Conservation (phyloP, 108 stramenopile genomes). For the Nitzschia palea region DNA sequence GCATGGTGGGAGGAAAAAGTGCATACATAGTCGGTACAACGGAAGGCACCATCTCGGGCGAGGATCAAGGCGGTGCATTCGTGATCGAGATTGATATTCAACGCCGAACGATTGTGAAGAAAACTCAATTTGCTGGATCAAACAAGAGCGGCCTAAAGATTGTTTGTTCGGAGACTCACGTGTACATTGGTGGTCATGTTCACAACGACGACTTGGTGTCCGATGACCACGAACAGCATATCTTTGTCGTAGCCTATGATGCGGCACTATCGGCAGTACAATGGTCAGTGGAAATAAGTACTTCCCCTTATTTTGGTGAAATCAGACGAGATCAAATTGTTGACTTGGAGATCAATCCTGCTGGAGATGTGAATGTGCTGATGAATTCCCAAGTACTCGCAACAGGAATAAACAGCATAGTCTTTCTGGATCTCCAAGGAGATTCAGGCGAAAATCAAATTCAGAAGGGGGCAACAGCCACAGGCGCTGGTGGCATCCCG, state of each 20-base stretch:
- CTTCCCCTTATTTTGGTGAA: neutral
- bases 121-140: neutral
- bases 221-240: neutral
- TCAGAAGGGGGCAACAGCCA: neutral
- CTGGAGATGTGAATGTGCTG: neutral
- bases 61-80: conserved; percentile 13
- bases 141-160: neutral
- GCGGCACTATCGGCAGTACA: neutral
- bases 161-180: neutral
- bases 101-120: neutral
- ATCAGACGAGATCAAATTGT: neutral
- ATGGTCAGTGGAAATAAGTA: neutral
- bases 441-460: neutral
- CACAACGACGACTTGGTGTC: neutral
- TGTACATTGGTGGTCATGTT: neutral
- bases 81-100: conserved; percentile 13
- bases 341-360: neutral
- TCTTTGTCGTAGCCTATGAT: neutral
- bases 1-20: conserved; percentile 2
- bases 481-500: neutral
- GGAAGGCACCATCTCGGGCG: neutral
- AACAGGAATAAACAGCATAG: neutral
- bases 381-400: neutral
- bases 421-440: conserved; percentile 3
- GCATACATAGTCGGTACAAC: conserved; percentile 22